Percentiles rank a stretch among this genome's conserved stretches.
phyloP scores from a whole-genome alignment of 2,329 filamentous ascomycete genomes.

The Diaporthe helianthi region DNA sequence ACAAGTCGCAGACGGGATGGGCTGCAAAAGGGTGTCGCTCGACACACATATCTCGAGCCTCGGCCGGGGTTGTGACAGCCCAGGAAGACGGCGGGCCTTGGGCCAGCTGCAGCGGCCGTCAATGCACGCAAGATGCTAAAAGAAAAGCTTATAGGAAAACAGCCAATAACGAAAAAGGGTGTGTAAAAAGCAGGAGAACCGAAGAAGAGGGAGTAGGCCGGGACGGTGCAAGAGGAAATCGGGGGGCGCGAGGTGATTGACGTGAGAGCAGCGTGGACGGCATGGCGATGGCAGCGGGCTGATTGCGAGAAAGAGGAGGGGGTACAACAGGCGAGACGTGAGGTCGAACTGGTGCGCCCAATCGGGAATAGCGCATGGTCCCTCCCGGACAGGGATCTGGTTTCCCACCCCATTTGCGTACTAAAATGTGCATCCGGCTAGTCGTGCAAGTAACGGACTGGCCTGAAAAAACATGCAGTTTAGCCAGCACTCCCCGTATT shows the following conservation, averaged over 20 bases:
- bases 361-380: not conserved
- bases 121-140: conserved; percentile 13
- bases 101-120: conserved; percentile 13
- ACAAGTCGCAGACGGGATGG: conserved; percentile 11
- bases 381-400: conserved; percentile 12
- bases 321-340: conserved; percentile 28
- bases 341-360: conserved; percentile 22
- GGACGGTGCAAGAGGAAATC: conserved; percentile 25
- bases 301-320: not conserved
- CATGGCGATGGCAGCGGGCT: conserved; percentile 18
- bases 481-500: conserved; percentile 3
- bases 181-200: conserved; percentile 19
- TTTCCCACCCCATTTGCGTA: not conserved
- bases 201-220: conserved; percentile 35
- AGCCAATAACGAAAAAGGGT: conserved; percentile 30
- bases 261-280: conserved; percentile 24
- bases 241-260: conserved; percentile 31
- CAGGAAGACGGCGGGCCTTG: not conserved
- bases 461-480: not conserved
- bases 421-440: not conserved
- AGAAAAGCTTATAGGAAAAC: not conserved
- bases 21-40: conserved; percentile 5
- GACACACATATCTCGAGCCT: conserved; percentile 24
- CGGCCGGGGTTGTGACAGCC: not conserved
- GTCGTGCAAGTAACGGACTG: conserved; percentile 1